Conservation (phyloP, 257 asterid species). For the Verbascum thapsus region DNA sequence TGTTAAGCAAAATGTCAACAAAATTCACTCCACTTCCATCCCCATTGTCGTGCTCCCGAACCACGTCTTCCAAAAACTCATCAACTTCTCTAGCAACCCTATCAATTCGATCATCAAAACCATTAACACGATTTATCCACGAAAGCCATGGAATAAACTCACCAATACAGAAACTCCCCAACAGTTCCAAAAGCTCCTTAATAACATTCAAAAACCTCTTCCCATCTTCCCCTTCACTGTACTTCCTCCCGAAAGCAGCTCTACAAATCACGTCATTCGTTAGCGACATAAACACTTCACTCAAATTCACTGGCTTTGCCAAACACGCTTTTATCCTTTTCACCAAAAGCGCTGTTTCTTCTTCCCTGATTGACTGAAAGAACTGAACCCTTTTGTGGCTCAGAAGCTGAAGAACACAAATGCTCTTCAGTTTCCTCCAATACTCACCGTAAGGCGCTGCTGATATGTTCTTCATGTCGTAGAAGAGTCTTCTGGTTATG, state of each 20-base stretch:
- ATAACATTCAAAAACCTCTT: constrained; percentile 32
- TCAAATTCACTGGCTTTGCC: constrained; percentile 33
- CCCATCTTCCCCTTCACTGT: constrained; percentile 41
- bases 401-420: constrained; percentile 48
- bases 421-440: constrained; percentile 49
- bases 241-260: constrained; percentile 54
- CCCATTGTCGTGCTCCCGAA: constrained; percentile 36
- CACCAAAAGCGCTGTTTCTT: constrained; percentile 43
- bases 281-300: constrained; percentile 30
- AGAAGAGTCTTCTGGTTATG: constrained; percentile 27
- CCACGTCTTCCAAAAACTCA: constrained; percentile 42
- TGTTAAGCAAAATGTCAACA: constrained; percentile 43
- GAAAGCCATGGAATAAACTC: constrained; percentile 51
- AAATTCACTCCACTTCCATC: constrained; percentile 30
- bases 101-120: constrained; percentile 38
- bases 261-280: constrained; percentile 46
- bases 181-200: constrained; percentile 28
- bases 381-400: constrained; percentile 51
- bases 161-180: constrained; percentile 42
- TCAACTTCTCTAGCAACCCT: constrained; percentile 43
- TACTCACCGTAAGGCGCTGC: constrained; percentile 49
- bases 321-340: constrained; percentile 28
- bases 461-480: constrained; percentile 35
- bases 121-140: constrained; percentile 49
- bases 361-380: constrained; percentile 37